A percentile compares a stretch with the other conserved stretches of the same genome.
Evolutionary conservation across 2,329 filamentous ascomycete genomes (phyloP).

Genomic region (Fusarium tanahbumbuense): DNA sequence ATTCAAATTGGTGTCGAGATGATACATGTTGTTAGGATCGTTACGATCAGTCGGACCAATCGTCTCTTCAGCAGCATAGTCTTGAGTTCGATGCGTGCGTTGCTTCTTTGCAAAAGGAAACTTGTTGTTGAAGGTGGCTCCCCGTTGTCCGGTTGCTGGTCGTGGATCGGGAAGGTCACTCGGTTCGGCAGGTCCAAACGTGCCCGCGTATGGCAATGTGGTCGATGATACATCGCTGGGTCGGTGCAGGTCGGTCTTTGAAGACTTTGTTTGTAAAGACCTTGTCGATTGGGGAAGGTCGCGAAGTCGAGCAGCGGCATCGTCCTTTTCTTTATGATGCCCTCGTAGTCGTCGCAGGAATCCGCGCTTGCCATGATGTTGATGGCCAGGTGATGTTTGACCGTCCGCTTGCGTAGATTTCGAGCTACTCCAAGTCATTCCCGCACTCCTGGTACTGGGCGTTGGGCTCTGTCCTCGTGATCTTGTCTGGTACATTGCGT

Average conservation of each 20-base stretch:
- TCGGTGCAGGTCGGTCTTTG: constrained; percentile 60
- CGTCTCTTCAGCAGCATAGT: constrained; percentile 67
- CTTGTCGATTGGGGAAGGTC: constrained; percentile 65
- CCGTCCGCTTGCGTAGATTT: constrained; percentile 63
- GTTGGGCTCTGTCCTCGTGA: constrained; percentile 83
- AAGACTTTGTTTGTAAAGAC: constrained; percentile 64
- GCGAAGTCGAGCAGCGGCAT: constrained; percentile 53
- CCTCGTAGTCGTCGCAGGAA: constrained; percentile 63
- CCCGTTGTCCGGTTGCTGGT: constrained; percentile 48
- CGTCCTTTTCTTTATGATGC: constrained; percentile 66
- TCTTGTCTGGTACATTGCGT: constrained; percentile 58
- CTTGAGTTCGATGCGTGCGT: constrained; percentile 59
- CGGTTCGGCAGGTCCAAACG: constrained; percentile 45
- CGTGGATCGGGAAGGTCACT: constrained; percentile 49
- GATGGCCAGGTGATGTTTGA: constrained; percentile 68
- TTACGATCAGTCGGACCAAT: constrained; percentile 70
- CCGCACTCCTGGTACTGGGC: constrained; percentile 75
- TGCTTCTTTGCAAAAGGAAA: constrained; percentile 71
- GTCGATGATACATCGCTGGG: constrained; percentile 54
- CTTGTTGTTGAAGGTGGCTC: constrained; percentile 70
- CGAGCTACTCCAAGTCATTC: constrained; percentile 56
- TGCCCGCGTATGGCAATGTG: constrained; percentile 49
- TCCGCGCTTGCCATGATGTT: constrained; percentile 62
- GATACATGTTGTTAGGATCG: constrained; percentile 73
- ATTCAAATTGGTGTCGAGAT: constrained; percentile 86